Percentiles rank a stretch among this genome's conserved stretches.
These are phyloP conservation scores for Wickerhamiella cacticola DNA, from an alignment of 805 yeast species.

Conservation along the genomic window DNA sequence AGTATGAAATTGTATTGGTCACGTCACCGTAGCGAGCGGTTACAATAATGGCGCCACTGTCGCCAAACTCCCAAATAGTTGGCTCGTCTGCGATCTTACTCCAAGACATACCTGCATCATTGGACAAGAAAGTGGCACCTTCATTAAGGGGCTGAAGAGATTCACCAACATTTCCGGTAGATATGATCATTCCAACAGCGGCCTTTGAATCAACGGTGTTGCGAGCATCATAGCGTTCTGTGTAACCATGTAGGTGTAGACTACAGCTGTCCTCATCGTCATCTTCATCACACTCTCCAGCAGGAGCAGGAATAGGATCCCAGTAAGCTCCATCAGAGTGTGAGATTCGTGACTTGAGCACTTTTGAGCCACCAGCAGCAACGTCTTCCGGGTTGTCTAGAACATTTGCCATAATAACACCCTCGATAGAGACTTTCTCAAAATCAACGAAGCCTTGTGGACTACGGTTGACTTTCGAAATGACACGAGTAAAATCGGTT, in stretches of 20 bases:
- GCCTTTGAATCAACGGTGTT: slow-evolving; percentile 82
- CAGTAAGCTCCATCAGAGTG: slow-evolving; percentile 90
- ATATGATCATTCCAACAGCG: slow-evolving; percentile 79
- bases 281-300: slow-evolving; percentile 45
- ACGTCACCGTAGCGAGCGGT: slow-evolving; percentile 47
- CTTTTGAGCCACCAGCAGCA: slow-evolving; percentile 38
- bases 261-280: slow-evolving; percentile 46
- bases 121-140: slow-evolving; percentile 60
- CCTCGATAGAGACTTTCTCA: slow-evolving; percentile 77
- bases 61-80: slow-evolving; percentile 92
- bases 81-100: slow-evolving; percentile 60
- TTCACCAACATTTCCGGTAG: slow-evolving; percentile 86
- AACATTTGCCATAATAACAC: slow-evolving; percentile 61
- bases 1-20: slow-evolving; percentile 50
- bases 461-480: slow-evolving; percentile 65
- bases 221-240: slow-evolving; percentile 71
- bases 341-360: slow-evolving; percentile 59
- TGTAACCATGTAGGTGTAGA: slow-evolving; percentile 76
- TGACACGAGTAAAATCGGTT: slow-evolving; percentile 61
- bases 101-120: slow-evolving; percentile 93
- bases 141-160: slow-evolving; percentile 38
- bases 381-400: slow-evolving; percentile 47
- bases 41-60: slow-evolving; percentile 77
- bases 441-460: slow-evolving; percentile 69
- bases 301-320: slow-evolving; percentile 61